Base-by-base conservation (phyloP, 23 red algal genomes). In the Agarophyton chilense region DNA sequence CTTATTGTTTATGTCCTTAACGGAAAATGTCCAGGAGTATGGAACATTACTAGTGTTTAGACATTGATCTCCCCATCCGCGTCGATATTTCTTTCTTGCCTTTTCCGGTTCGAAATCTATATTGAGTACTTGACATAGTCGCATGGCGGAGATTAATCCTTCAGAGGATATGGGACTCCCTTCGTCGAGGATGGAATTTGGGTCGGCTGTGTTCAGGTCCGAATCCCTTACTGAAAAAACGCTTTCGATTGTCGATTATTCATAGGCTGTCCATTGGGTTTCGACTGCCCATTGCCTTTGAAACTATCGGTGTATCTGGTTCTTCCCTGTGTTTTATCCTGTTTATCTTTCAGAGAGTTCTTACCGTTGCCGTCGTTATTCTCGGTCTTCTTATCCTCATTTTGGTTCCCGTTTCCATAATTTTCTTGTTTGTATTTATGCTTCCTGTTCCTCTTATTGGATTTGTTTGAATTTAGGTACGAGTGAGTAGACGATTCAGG, bases 221-320 rank as follows among this genome's bases (percentile, higher is more conserved):
- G 50, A 87, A 49, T 65, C 83, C 83, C 36, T 51, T 87, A 87
- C 33, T 55, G 83, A 87, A 74, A 87, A 76, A 45, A 87, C n/a
- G 14, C 60, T n/a, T 26, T 67, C 13, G 12, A 35, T 14, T 38
- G 22, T 4, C 35, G 4, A 17, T 12, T 40, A 39, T 36, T 4
- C 10, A 6, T 7, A 35, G 29, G 22, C 22, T 67, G 32, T 31
- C 26, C 26, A n/a, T 62, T 62, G 56, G 6, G 28, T 6, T 40
- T 67, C 5, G 29, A 67, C 9, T 4, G 22, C 29, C 35, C 22
- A 12, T 67, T 38, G 5, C 35, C 29, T 12, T 32, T 61, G 9
- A 7, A 9, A 6, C 12, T 47, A 6, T 47, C 44, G 7, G 44
- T 47, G 7, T 22, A 8, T 28, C n/a, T 8, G 19, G 19, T 61